Conservation (phyloP, 805 yeast species). For the Sugiyamaella chiloensis region DNA sequence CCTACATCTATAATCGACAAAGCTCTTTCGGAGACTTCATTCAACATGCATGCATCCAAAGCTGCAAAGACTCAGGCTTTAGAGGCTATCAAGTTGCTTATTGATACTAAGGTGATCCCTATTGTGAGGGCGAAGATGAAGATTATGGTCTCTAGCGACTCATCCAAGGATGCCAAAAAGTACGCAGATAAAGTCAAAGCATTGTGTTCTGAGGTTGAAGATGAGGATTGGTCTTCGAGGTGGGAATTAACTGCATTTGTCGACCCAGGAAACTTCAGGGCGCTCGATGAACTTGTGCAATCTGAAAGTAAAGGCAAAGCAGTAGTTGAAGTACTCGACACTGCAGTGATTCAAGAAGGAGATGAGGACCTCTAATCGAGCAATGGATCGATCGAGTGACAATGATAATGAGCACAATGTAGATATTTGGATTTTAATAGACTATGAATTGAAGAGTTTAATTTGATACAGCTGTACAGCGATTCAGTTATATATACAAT, state of each 20-base stretch:
- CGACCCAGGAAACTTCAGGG: slow-evolving; percentile 81
- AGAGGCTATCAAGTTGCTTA: slow-evolving; percentile 79
- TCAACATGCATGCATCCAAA: slow-evolving; percentile 68
- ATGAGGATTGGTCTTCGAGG: slow-evolving; percentile 39
- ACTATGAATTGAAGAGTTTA: no score
- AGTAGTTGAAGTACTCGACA: slow-evolving; percentile 76
- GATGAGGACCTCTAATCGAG: slow-evolving; percentile 30
- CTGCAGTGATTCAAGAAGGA: slow-evolving; percentile 77
- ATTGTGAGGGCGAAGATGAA: slow-evolving; percentile 95
- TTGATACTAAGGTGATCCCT: slow-evolving; percentile 79
- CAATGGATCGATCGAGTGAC: not conserved
- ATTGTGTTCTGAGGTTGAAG: slow-evolving; percentile 43
- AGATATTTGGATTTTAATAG: no score
- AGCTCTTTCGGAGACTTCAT: slow-evolving; percentile 70
- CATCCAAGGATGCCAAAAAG: slow-evolving; percentile 50
- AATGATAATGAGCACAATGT: no score
- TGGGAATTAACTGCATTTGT: slow-evolving; percentile 66
- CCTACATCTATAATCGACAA: slow-evolving; percentile 94
- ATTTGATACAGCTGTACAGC: no score
- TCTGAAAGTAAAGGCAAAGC: slow-evolving; percentile 57
- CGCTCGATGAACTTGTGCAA: slow-evolving; percentile 58
- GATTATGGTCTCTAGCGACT: slow-evolving; percentile 56
- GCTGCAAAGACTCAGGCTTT: slow-evolving; percentile 85
- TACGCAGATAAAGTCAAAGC: slow-evolving; percentile 42
- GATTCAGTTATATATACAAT: no score